These are phyloP conservation scores for Phytophthora pisi DNA, from an alignment of 352 stramenopile species.

Conservation along the genomic window DNA sequence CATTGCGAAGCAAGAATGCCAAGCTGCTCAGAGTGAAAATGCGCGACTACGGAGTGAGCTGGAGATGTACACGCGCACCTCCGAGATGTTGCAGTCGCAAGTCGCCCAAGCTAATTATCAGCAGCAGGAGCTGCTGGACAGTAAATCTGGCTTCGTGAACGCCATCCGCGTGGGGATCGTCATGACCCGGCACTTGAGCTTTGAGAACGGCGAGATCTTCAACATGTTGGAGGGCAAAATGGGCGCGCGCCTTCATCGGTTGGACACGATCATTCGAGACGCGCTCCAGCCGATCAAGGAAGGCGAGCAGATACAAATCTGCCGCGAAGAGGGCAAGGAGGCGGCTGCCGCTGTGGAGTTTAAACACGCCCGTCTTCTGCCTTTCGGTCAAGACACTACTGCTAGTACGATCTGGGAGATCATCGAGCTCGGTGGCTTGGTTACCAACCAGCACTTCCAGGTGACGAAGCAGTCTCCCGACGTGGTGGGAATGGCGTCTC, in stretches of 20 bases:
- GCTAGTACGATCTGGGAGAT: conserved; percentile 21
- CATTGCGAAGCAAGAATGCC: conserved; percentile 16
- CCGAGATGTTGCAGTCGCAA: conserved; percentile 7
- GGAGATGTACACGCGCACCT: conserved; percentile 5
- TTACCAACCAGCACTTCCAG: conserved; percentile 5
- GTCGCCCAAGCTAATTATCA: background rate
- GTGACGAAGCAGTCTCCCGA: conserved; percentile 6
- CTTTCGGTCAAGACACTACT: conserved; percentile 16
- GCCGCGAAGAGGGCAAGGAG: conserved; percentile 10
- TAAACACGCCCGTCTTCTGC: conserved; percentile 12
- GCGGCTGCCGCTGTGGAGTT: conserved; percentile 20
- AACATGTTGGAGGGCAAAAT: conserved; percentile 9
- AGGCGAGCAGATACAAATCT: conserved; percentile 17
- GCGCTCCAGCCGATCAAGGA: background rate
- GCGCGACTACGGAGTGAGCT: conserved; percentile 10
- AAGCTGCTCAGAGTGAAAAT: conserved; percentile 19
- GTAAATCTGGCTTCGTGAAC: background rate
- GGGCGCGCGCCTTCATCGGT: conserved; percentile 1
- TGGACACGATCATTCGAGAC: conserved; percentile 10
- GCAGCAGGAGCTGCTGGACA: background rate
- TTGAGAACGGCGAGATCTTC: conserved; percentile 9
- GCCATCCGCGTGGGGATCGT: background rate
- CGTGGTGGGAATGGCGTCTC: conserved; percentile 12
- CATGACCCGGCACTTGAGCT: background rate
- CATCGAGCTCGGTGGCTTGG: conserved; percentile 11